Evolutionary conservation across 2,329 filamentous ascomycete genomes (phyloP).

Genomic region (Fusarium newnesense): DNA sequence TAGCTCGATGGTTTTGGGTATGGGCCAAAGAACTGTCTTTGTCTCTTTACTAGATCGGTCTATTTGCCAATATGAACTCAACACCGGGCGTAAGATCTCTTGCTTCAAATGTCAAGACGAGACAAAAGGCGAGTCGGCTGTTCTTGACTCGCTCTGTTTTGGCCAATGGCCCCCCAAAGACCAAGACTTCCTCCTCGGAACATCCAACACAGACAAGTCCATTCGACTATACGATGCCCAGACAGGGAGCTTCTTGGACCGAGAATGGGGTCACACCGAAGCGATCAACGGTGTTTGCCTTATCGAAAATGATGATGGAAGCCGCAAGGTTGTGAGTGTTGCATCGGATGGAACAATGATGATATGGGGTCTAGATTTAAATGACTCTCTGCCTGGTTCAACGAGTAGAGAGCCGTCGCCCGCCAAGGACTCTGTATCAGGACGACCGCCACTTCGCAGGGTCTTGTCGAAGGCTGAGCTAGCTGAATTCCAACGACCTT

Average conservation of each 20-base stretch:
- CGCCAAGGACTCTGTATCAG: constrained; percentile 61
- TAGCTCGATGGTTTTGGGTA: constrained; percentile 80
- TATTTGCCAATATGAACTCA: constrained; percentile 69
- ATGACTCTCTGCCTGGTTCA: constrained; percentile 54
- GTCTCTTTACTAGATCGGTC: constrained; percentile 71
- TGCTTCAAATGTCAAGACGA: constrained; percentile 87
- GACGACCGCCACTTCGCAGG: constrained; percentile 80
- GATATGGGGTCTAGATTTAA: constrained; percentile 74
- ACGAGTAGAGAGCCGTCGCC: constrained; percentile 65
- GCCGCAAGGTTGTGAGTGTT: constrained; percentile 74
- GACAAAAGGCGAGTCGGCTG: constrained; percentile 81
- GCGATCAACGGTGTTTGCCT: constrained; percentile 88
- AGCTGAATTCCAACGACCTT: constrained; percentile 76
- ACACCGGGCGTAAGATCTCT: constrained; percentile 74
- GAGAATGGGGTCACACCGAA: constrained; percentile 96
- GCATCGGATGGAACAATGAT: constrained; percentile 85
- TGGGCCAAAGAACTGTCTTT: constrained; percentile 68
- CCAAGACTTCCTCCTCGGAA: constrained; percentile 78
- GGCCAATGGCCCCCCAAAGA: constrained; percentile 65
- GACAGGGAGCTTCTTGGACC: constrained; percentile 79
- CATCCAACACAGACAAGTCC: constrained; percentile 96
- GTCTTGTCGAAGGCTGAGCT: constrained; percentile 90
- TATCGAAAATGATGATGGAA: constrained; percentile 67
- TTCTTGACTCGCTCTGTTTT: constrained; percentile 81
- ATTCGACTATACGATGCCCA: constrained; percentile 87